Evolutionary conservation across 176 grass and related monocot species (phyloP).

Genomic region (Sorghum bicolor): Sorghum_bicolor_NCBIv3 NC_012875.2:2376001-2376500

Average conservation of each 20-base stretch:
- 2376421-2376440: conserved; percentile 2
- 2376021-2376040: too few relatives aligned
- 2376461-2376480: background rate
- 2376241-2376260: too few relatives aligned
- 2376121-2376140: too few relatives aligned
- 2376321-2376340: background rate
- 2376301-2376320: background rate
- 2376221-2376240: too few relatives aligned
- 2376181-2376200: too few relatives aligned
- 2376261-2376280: background rate
- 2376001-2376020: background rate
- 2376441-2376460: conserved; percentile 8
- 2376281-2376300: background rate
- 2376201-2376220: too few relatives aligned
- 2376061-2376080: too few relatives aligned
- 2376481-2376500: conserved; percentile 13
- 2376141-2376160: too few relatives aligned
- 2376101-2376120: too few relatives aligned
- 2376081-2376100: too few relatives aligned
- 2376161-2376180: too few relatives aligned
- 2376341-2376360: background rate
- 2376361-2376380: background rate
- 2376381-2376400: background rate
- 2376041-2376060: too few relatives aligned
- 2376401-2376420: background rate